Percentiles rank a stretch among this genome's conserved stretches.
Evolutionary conservation across 73 alveolate genomes (phyloP).

Genomic region (Breviolum minutum): DNA sequence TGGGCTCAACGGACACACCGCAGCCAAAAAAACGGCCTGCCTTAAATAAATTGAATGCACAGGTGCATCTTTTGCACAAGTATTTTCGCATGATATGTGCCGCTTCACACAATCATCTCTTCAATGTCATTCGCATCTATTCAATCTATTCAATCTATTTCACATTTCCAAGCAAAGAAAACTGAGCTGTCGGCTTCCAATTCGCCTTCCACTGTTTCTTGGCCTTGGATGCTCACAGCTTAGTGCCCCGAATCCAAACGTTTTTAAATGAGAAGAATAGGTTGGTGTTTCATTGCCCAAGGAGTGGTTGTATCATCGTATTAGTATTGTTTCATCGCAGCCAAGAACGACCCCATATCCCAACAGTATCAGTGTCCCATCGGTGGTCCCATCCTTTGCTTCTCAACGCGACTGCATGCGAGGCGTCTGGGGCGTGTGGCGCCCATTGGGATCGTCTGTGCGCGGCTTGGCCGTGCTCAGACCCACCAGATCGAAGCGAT

Average conservation of each 20-base stretch:
- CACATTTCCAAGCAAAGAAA: neutral
- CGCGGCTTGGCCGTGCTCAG: constrained; percentile 76
- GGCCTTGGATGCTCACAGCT: constrained; percentile 1
- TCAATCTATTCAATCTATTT: neutral
- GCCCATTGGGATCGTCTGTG: neutral
- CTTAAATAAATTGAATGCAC: neutral
- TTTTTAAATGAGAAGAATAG: no score
- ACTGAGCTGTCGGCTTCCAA: neutral
- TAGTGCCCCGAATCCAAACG: no score
- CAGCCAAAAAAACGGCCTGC: constrained; percentile 52
- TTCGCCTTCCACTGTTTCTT: constrained; percentile 49
- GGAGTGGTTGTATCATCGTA: no score
- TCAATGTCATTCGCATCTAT: no score
- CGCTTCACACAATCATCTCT: no score
- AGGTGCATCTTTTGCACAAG: no score
- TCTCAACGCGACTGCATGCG: neutral
- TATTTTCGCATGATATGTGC: no score
- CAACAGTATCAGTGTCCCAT: no score
- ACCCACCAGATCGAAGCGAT: constrained; percentile 28
- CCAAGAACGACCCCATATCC: no score
- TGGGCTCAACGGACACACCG: constrained; percentile 92
- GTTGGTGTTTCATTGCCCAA: no score
- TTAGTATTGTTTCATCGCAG: no score
- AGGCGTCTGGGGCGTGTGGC: constrained; percentile 17
- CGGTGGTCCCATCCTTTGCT: neutral